phyloP scores from a whole-genome alignment of 2,329 filamentous ascomycete species.

The Zymoseptoria brevis region DNA sequence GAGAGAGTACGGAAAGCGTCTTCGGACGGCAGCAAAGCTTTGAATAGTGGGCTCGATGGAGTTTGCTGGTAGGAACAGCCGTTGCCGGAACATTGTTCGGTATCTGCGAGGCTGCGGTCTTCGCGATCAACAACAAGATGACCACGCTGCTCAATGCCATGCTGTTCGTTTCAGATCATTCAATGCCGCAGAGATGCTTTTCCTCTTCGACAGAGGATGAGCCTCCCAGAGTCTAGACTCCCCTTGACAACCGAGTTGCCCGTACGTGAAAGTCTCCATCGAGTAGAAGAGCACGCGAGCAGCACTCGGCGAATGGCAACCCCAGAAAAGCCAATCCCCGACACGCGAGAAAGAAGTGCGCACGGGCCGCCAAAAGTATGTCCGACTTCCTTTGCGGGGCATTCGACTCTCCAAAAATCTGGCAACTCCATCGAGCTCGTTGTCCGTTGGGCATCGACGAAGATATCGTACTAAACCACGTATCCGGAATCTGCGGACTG shows the following conservation, averaged over 20 bases:
- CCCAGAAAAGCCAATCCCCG: background rate
- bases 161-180: too few relatives aligned
- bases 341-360: background rate
- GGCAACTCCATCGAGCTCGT: background rate
- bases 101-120: too few relatives aligned
- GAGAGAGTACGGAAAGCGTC: slow-evolving; percentile 10
- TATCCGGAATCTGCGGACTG: background rate
- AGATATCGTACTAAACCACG: background rate
- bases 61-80: background rate
- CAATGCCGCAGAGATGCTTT: background rate
- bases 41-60: background rate
- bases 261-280: background rate
- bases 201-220: background rate
- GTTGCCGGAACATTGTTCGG: background rate
- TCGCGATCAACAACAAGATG: too few relatives aligned
- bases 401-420: background rate
- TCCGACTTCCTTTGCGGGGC: background rate
- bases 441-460: background rate
- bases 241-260: background rate
- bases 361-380: background rate
- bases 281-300: background rate
- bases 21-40: background rate
- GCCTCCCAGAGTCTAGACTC: background rate
- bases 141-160: too few relatives aligned
- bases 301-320: background rate